Evolutionary conservation across 1,284 basidiomycete genomes (phyloP).

Genomic region (Agroathelia rolfsii): DNA sequence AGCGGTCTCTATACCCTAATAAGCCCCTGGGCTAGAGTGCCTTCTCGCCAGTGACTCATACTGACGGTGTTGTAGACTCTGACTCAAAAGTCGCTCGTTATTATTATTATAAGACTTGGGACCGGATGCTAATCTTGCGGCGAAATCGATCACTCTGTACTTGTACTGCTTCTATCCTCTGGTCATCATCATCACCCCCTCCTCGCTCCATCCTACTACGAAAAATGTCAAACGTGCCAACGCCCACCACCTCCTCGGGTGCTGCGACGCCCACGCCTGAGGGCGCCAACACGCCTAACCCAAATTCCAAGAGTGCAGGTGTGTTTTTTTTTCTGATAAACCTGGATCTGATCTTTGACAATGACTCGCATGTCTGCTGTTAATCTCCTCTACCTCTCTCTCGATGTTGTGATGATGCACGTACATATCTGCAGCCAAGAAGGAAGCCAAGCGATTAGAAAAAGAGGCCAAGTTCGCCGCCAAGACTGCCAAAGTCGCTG

Average conservation of each 20-base stretch:
- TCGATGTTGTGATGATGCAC: too few species aligned
- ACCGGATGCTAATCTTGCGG: too few species aligned
- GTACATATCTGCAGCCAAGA: conserved; percentile 39
- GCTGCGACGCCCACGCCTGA: conserved; percentile 7
- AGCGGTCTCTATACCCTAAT: too few species aligned
- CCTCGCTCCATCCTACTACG: conserved; percentile 3
- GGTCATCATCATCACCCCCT: conserved; percentile 1
- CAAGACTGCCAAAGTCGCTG: conserved; percentile 52
- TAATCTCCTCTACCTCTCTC: too few species aligned
- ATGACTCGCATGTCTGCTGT: neutral
- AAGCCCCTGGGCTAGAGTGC: too few species aligned
- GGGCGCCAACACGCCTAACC: conserved; percentile 14
- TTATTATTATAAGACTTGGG: too few species aligned
- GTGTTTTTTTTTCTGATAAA: conserved; percentile 4
- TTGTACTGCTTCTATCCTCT: too few species aligned
- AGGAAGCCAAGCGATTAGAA: conserved; percentile 63
- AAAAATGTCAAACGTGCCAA: conserved; percentile 9
- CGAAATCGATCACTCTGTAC: too few species aligned
- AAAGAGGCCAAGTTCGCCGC: conserved; percentile 76
- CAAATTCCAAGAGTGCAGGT: conserved; percentile 27
- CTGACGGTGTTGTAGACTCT: too few species aligned
- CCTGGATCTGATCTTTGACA: neutral
- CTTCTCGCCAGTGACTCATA: too few species aligned
- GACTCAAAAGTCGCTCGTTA: too few species aligned
- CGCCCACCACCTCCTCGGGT: neutral